Evolutionary conservation across 768 basidiomycete genomes (phyloP).

Genomic region (Tulasnella sp.): DNA sequence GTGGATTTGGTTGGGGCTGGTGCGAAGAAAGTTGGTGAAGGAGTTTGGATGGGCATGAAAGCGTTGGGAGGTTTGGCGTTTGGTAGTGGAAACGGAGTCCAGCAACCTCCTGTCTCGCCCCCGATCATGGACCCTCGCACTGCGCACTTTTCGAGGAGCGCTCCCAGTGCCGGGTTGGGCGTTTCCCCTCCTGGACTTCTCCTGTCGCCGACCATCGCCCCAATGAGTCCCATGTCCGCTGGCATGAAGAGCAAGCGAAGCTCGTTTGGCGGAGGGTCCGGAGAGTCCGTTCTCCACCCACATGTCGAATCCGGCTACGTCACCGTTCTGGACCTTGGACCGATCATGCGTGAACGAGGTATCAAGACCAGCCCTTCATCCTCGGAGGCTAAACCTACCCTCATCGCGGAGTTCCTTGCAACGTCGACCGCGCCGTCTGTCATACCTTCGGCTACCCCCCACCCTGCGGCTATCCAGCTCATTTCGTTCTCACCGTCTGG

Average conservation of each 20-base stretch:
- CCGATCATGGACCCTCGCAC: conserved; percentile 38
- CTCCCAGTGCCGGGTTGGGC: conserved; percentile 52
- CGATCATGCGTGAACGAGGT: conserved; percentile 40
- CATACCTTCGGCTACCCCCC: background rate
- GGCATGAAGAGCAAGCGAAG: background rate
- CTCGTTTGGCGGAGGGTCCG: conserved; percentile 4
- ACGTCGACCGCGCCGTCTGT: conserved; percentile 19
- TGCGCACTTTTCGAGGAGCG: conserved; percentile 62
- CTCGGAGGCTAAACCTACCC: conserved; percentile 16
- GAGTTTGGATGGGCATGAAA: conserved; percentile 65
- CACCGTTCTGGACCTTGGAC: conserved; percentile 59
- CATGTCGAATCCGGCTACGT: conserved; percentile 42
- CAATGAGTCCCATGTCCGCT: conserved; percentile 8
- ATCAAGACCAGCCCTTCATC: conserved; percentile 4
- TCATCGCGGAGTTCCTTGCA: conserved; percentile 34
- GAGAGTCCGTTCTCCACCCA: conserved; percentile 30
- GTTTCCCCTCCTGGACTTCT: conserved; percentile 24
- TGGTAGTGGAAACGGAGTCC: conserved; percentile 33
- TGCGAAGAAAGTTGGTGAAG: conserved; percentile 52
- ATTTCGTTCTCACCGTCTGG: conserved; percentile 34
- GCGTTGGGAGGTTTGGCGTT: conserved; percentile 65
- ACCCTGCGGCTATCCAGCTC: conserved; percentile 22
- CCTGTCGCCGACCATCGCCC: conserved; percentile 10
- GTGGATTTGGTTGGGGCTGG: conserved; percentile 31
- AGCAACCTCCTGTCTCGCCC: background rate